Evolutionary conservation across 2,329 filamentous ascomycete genomes (phyloP).

Genomic region (Sporothrix phasma): DNA sequence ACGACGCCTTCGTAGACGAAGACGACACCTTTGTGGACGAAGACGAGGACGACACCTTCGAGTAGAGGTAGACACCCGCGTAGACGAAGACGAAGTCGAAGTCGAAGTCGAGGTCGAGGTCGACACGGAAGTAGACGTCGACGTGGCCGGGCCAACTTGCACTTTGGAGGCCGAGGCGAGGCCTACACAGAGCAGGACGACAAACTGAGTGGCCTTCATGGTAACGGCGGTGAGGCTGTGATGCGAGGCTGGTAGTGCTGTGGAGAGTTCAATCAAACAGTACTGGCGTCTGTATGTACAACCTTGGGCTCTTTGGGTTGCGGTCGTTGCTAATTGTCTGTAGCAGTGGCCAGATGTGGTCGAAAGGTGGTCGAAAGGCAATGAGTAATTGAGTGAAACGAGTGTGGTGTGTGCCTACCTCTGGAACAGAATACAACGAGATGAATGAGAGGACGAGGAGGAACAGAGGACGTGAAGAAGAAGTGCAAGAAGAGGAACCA

Average conservation of each 20-base stretch:
- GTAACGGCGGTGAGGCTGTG: neutral
- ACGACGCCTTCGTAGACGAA: too few species aligned
- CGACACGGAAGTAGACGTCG: neutral
- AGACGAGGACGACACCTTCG: too few species aligned
- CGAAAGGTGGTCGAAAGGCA: neutral
- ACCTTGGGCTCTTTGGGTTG: neutral
- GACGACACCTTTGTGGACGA: too few species aligned
- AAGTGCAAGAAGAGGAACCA: too few species aligned
- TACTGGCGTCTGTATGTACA: neutral
- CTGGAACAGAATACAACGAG: neutral
- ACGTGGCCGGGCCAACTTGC: neutral
- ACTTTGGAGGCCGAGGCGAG: neutral
- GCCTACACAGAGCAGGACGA: neutral
- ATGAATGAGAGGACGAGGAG: neutral
- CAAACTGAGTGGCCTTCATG: neutral
- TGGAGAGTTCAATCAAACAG: too few species aligned
- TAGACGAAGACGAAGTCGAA: neutral
- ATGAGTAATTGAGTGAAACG: neutral
- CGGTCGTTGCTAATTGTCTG: conserved; percentile 3
- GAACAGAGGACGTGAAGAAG: too few species aligned
- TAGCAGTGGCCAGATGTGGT: neutral
- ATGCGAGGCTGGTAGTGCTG: too few species aligned
- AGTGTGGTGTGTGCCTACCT: conserved; percentile 1
- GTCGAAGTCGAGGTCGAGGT: neutral
- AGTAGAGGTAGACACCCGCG: too few species aligned